phyloP scores from a whole-genome alignment of 768 basidiomycete species.

The Exidia glandulosa region DNA sequence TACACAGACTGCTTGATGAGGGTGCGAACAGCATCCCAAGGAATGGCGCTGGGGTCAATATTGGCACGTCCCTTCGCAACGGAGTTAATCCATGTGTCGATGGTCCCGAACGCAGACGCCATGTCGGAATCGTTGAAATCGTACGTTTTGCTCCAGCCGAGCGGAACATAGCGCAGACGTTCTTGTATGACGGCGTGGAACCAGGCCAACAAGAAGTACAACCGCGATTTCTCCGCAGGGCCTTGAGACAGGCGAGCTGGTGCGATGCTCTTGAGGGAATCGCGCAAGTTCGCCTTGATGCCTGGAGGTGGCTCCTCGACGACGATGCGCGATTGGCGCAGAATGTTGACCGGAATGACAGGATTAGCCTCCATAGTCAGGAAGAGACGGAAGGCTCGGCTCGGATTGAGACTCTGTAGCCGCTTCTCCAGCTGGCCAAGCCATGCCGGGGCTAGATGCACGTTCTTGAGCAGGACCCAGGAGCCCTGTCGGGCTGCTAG shows the following conservation, averaged over 20 bases:
- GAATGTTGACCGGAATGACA: conserved; percentile 89
- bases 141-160: conserved; percentile 95
- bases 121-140: conserved; percentile 99
- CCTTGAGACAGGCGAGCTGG: conserved; percentile 67
- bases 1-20: conserved; percentile 95
- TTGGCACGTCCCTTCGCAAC: conserved; percentile 84
- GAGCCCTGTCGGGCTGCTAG: conserved; percentile 84
- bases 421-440: conserved; percentile 94
- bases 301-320: conserved; percentile 99
- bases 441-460: conserved; percentile 93
- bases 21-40: conserved; percentile 90
- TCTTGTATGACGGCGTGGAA: conserved; percentile 98
- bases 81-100: conserved; percentile 78
- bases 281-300: conserved; percentile 89
- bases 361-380: conserved; percentile 97
- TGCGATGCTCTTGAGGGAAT: conserved; percentile 69
- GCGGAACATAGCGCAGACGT: conserved; percentile 86
- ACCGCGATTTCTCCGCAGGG: conserved; percentile 81
- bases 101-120: conserved; percentile 82
- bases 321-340: conserved; percentile 88
- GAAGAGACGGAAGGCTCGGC: conserved; percentile 91
- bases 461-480: conserved; percentile 97
- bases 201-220: conserved; percentile 97
- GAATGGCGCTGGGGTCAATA: conserved; percentile 82
- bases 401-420: conserved; percentile 79